Evolutionary conservation across 2,329 filamentous ascomycete genomes (phyloP).

Genomic region (Cladosporium sp.): DNA sequence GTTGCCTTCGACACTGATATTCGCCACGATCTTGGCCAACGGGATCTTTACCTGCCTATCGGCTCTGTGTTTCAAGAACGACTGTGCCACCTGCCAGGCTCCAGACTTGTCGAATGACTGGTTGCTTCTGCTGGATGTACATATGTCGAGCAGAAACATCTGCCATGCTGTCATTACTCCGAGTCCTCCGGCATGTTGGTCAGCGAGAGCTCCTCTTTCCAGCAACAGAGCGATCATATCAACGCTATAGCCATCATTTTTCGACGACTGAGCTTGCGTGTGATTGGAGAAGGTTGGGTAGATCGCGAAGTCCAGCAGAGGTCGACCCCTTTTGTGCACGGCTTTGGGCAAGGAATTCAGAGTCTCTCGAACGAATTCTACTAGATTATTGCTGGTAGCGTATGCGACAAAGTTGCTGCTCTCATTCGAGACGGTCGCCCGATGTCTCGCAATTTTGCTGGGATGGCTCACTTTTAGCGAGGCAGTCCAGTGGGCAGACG

Average conservation of each 20-base stretch:
- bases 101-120: not conserved
- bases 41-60: not conserved
- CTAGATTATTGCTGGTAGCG: not conserved
- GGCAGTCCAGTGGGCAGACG: not conserved
- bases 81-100: not conserved
- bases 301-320: not conserved
- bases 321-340: not conserved
- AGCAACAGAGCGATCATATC: not conserved
- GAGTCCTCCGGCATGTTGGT: not conserved
- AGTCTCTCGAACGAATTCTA: not conserved
- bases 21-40: not conserved
- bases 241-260: not conserved
- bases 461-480: not conserved
- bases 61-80: not conserved
- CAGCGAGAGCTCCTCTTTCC: not conserved
- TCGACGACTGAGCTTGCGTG: not conserved
- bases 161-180: not conserved
- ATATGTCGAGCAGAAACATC: not conserved
- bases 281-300: not conserved
- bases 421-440: not conserved
- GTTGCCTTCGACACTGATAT: not conserved
- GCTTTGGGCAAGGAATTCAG: not conserved
- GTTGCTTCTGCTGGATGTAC: not conserved
- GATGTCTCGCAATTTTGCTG: not conserved
- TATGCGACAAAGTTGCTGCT: not conserved